These are phyloP conservation scores for Botrytis tulipae DNA, from an alignment of 2,329 filamentous ascomycete species.

Conservation along the genomic window DNA sequence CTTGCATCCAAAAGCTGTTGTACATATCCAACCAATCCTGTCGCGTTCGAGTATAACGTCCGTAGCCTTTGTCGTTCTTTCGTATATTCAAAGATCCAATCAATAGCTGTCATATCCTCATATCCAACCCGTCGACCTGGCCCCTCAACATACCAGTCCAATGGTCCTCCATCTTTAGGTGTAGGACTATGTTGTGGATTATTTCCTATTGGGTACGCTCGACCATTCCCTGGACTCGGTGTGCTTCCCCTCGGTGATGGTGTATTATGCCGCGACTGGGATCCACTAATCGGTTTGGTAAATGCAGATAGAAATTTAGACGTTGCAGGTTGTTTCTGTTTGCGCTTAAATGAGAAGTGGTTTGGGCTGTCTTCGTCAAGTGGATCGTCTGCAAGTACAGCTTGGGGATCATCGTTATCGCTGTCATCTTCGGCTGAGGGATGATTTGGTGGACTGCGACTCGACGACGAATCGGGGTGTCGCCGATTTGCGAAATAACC, in stretches of 20 bases:
- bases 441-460: slow-evolving; percentile 28
- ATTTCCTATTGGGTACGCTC: slow-evolving; percentile 24
- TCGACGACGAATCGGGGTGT: slow-evolving; percentile 31
- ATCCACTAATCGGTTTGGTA: slow-evolving; percentile 26
- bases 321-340: slow-evolving; percentile 46
- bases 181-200: slow-evolving; percentile 23
- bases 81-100: slow-evolving; percentile 99
- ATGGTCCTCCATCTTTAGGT: slow-evolving; percentile 48
- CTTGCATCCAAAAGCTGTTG: slow-evolving; percentile 76
- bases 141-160: slow-evolving; percentile 88
- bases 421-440: slow-evolving; percentile 43
- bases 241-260: slow-evolving; percentile 33
- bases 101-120: slow-evolving; percentile 94
- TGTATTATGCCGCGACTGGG: slow-evolving; percentile 28
- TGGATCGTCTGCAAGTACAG: slow-evolving; percentile 55
- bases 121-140: slow-evolving; percentile 89
- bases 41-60: slow-evolving; percentile 66
- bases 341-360: slow-evolving; percentile 70
- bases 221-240: slow-evolving; percentile 23
- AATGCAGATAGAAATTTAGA: slow-evolving; percentile 35
- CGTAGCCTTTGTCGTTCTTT: slow-evolving; percentile 88
- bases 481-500: slow-evolving; percentile 29
- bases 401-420: slow-evolving; percentile 40
- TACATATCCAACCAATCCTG: slow-evolving; percentile 70
- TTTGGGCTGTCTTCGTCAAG: slow-evolving; percentile 49